These are phyloP conservation scores for Nothophaeocryptopus gaeumannii DNA, from an alignment of 2,329 filamentous ascomycete genomes.

Conservation along the genomic window DNA sequence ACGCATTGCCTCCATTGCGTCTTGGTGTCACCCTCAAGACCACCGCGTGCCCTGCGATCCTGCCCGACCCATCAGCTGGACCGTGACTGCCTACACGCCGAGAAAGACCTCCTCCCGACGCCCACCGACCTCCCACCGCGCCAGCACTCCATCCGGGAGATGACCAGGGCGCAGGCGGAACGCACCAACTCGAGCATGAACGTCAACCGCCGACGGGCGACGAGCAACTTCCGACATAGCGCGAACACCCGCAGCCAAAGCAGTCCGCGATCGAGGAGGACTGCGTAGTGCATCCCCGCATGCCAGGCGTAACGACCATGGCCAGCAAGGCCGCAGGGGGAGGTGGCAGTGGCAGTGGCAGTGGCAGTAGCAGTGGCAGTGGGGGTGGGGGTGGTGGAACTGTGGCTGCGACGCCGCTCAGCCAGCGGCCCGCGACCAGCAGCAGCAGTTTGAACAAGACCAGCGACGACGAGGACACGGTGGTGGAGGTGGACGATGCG, in stretches of 20 bases:
- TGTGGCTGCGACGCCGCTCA: slow-evolving; percentile 10
- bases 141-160: slow-evolving; percentile 13
- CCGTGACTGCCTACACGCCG: slow-evolving; percentile 6
- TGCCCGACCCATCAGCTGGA: not conserved
- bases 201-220: slow-evolving; percentile 15
- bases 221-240: slow-evolving; percentile 17
- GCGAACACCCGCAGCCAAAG: not conserved
- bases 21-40: too few relatives aligned
- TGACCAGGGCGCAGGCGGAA: slow-evolving; percentile 13
- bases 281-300: not conserved
- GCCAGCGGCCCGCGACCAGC: slow-evolving; percentile 14
- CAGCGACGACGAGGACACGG: slow-evolving; percentile 12
- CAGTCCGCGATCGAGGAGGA: too few relatives aligned
- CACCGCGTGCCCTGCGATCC: not conserved
- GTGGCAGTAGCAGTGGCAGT: too few relatives aligned
- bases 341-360: too few relatives aligned
- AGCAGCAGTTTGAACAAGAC: slow-evolving; percentile 9
- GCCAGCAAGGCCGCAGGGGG: slow-evolving; percentile 1
- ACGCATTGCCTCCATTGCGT: too few relatives aligned
- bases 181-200: slow-evolving; percentile 20
- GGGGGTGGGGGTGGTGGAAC: not conserved
- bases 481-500: slow-evolving; percentile 23
- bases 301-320: slow-evolving; percentile 9
- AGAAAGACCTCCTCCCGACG: not conserved
- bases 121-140: not conserved